These are phyloP conservation scores for Penicillium bialowiezense DNA, from an alignment of 495 filamentous ascomycete genomes.

Conservation along the genomic window DNA sequence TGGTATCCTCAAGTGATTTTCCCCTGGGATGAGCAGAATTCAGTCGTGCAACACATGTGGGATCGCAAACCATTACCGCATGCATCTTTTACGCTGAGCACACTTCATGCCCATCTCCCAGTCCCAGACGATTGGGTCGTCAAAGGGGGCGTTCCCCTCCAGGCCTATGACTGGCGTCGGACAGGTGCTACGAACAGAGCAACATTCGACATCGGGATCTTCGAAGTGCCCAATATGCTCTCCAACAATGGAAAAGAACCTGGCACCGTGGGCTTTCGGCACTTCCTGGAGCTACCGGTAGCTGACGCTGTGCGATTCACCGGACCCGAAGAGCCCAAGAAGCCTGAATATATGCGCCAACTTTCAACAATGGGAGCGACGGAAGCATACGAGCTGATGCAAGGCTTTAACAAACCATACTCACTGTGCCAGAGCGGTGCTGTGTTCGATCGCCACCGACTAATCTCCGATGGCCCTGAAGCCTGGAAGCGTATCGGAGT, in stretches of 20 bases:
- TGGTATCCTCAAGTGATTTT: slow-evolving; percentile 64
- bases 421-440: slow-evolving; percentile 32
- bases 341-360: slow-evolving; percentile 28
- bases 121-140: slow-evolving; percentile 37
- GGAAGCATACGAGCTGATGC: slow-evolving; percentile 38
- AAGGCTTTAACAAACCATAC: slow-evolving; percentile 31
- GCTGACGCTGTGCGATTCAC: slow-evolving; percentile 56
- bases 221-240: slow-evolving; percentile 71
- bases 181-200: slow-evolving; percentile 37
- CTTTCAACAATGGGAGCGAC: slow-evolving; percentile 31
- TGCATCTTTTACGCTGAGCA: slow-evolving; percentile 46
- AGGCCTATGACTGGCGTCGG: slow-evolving; percentile 23
- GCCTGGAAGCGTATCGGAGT: slow-evolving; percentile 45
- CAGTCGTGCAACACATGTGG: slow-evolving; percentile 58
- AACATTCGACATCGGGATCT: slow-evolving; percentile 57
- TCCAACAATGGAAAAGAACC: slow-evolving; percentile 67
- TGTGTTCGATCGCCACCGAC: slow-evolving; percentile 32
- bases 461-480: slow-evolving; percentile 33
- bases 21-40: slow-evolving; percentile 62
- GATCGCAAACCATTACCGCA: slow-evolving; percentile 52
- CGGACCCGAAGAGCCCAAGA: slow-evolving; percentile 23
- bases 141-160: slow-evolving; percentile 29
- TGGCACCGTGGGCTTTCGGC: slow-evolving; percentile 71
- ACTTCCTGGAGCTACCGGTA: slow-evolving; percentile 66
- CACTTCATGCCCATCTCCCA: slow-evolving; percentile 45